Evolutionary conservation across 495 filamentous ascomycete species (phyloP), one percentile per base, ranked within the genome.

Genomic region (Aspergillus diversus): DNA sequence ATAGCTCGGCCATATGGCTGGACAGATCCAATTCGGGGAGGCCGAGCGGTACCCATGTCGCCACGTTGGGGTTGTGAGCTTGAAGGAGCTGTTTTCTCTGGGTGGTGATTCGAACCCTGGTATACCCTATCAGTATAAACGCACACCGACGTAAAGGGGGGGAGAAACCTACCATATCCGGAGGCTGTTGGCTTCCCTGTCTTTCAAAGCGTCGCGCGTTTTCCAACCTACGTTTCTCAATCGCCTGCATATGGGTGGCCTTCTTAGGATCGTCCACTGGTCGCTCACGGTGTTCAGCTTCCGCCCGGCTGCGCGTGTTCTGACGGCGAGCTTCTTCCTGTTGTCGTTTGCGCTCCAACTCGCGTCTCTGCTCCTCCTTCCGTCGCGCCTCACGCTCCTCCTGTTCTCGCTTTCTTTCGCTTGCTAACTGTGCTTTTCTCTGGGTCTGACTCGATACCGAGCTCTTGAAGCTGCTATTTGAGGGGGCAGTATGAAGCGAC

Each of bases 301-400:
- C 81, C 49, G 79, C 75, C 52, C 80, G 79, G 42, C 79, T 77
- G 39, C 76, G 68, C 64, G 79, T 73, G 34, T 83, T 77, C 63
- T 82, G 81, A 9, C 75, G 80, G 55, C 79, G 77, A 46, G 75
- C 65, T 59, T 83, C 78, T 63, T 83, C 79, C 60, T 84, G 76
- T 61, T 80, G 79, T 62, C 89, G 83, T 74, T 90, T 92, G 55
- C 90, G 88, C 66, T 95, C 92, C 31, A 88, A 72, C 66, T 94
- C 91, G 1, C 84, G 84, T 72, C 91, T 91, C 34, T 88, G 87
- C 32, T 96, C 90, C 33, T 87, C 88, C 69, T 89, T 92, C n/a
- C 88, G 87, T 64, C 91, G 88, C 16, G 86, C 84, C 49, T 89
- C 90, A 37, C 84, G 86, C 70, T 94, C 90, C 66, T 95, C 92